A percentile compares a stretch with the other conserved stretches of the same genome.
Conservation (phyloP, 345 rosid species). For the Salix arbutifolia region DNA sequence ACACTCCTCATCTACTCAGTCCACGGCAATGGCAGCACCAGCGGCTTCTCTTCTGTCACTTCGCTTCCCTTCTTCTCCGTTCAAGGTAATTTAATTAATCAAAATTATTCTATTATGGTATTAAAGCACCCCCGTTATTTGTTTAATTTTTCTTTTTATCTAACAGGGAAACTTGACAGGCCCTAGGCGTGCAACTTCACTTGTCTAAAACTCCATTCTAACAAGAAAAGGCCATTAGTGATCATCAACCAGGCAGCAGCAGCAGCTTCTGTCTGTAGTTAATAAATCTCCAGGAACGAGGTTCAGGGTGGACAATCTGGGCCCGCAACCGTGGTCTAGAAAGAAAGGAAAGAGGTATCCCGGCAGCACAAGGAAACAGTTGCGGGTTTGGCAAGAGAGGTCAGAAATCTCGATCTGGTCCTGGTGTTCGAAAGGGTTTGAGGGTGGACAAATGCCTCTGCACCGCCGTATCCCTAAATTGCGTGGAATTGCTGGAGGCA, state of each 20-base stretch:
- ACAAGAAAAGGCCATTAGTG: constrained; percentile 14
- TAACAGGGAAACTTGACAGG: not conserved
- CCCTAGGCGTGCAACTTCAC: not conserved
- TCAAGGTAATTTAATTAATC: not conserved
- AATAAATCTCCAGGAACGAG: constrained; percentile 26
- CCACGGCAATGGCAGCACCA: not conserved
- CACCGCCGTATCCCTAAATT: constrained; percentile 87
- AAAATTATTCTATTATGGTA: not conserved
- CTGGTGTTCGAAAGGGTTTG: constrained; percentile 81
- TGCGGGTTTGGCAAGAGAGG: constrained; percentile 98
- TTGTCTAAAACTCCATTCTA: not conserved
- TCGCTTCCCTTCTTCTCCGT: constrained; percentile 5
- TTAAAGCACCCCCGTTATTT: not conserved
- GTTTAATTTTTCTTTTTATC: not conserved
- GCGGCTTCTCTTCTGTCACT: constrained; percentile 4
- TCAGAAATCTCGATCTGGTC: constrained; percentile 95
- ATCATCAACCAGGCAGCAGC: constrained; percentile 37
- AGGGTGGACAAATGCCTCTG: constrained; percentile 96
- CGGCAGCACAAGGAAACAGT: constrained; percentile 90
- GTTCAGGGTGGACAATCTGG: constrained; percentile 72
- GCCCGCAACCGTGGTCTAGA: constrained; percentile 89
- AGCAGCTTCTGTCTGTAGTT: constrained; percentile 5
- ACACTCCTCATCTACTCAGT: not conserved
- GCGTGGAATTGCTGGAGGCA: constrained; percentile 96
- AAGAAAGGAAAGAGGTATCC: constrained; percentile 82